Evolutionary conservation across 2,329 filamentous ascomycete genomes (phyloP), one percentile per base, ranked within the genome.

Genomic region (Fusarium sp.): DNA sequence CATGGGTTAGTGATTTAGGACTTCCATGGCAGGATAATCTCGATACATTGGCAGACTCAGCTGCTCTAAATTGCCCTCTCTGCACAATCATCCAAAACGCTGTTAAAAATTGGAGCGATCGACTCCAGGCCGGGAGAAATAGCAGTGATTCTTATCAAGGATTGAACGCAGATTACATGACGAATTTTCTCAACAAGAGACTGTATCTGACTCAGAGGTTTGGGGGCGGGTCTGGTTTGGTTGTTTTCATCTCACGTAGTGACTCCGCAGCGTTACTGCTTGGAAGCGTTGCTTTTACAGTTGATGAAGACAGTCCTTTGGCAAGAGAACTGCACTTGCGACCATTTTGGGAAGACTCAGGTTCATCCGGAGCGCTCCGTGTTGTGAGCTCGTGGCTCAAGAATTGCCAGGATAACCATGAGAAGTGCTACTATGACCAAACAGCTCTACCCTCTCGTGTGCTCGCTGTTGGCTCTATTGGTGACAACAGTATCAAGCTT

Each of bases 201-300:
- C 12, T 46, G 4, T 46, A 15, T 27, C 3, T 46, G 6, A 27
- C 44, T 1, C 9, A 8, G 4, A 21, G 25, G 12, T 6, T 46
- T 46, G 10, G 6, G 19, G 3, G 6, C 15, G 44, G 19, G 11
- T 1, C 3, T 16, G 19, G 12, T 0, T 21, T 27, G 21, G 6
- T 2, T 10, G 25, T 46, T 21, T 10, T 27, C 9, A 46, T 27
- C 12, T 9, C 6, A 1, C 2, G 9, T 10, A 1, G 9, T 27
- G 6, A 7, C 1, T 2, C 15, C 1, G 0, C 0, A 0, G 19
- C 19, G 14, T 16, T 46, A 46, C 25, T 46, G 3, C 25, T 29
- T 16, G 44, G 0, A 46, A 29, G 9, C 4, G 9, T 21, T 8
- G 0, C 25, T 16, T 46, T 29, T 1, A 29, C 19, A 7, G 19